Evolutionary conservation across 768 basidiomycete genomes (phyloP).

Genomic region (Postia placenta): DNA sequence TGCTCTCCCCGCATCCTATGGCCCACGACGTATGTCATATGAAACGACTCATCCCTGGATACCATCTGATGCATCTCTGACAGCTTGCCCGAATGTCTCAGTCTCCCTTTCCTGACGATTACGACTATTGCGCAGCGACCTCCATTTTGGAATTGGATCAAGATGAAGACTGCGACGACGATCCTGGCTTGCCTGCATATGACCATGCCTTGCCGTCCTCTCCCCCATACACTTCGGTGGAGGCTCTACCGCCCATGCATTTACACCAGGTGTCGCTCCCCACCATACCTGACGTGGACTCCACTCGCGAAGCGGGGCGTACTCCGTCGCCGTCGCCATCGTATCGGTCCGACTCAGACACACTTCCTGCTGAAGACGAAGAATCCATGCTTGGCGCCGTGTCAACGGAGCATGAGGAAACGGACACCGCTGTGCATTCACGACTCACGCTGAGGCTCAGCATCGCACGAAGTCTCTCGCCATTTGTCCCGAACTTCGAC

Average conservation of each 20-base stretch:
- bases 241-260: neutral
- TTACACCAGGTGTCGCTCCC: neutral
- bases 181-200: neutral
- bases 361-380: neutral
- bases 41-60: neutral
- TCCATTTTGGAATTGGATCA: neutral
- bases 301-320: neutral
- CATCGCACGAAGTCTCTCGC: constrained; percentile 3
- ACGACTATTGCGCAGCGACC: neutral
- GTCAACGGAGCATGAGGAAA: neutral
- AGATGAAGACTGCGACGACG: neutral
- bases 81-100: neutral
- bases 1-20: neutral
- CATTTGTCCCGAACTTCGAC: constrained; percentile 32
- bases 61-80: neutral
- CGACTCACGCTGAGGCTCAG: neutral
- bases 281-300: neutral
- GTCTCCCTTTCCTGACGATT: neutral
- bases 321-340: neutral
- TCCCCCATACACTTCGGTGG: neutral
- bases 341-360: neutral
- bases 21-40: neutral
- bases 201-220: neutral
- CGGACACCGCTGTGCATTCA: neutral
- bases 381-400: neutral